These are phyloP conservation scores for Xylariales sp. DNA, from an alignment of 2,329 filamentous ascomycete genomes.

Conservation along the genomic window DNA sequence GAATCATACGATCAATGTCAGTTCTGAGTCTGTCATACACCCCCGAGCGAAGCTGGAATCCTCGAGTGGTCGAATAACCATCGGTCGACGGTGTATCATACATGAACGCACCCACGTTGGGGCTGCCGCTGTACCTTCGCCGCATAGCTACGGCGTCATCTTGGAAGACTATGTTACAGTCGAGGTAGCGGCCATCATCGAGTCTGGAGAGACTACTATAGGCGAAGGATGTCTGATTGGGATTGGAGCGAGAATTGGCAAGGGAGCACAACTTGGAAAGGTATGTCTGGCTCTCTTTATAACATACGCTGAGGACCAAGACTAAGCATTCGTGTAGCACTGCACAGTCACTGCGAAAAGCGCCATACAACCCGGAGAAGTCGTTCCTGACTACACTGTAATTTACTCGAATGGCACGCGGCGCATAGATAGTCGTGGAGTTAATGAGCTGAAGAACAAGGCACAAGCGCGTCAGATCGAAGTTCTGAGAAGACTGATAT, in stretches of 20 bases:
- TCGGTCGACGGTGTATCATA: slow-evolving; percentile 78
- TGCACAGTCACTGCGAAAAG: slow-evolving; percentile 66
- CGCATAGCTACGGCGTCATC: slow-evolving; percentile 42
- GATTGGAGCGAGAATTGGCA: slow-evolving; percentile 55
- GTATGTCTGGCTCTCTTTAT: slow-evolving; percentile 32
- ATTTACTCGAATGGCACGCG: slow-evolving; percentile 61
- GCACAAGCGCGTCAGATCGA: slow-evolving; percentile 65
- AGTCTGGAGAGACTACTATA: slow-evolving; percentile 57
- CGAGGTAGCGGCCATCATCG: slow-evolving; percentile 56
- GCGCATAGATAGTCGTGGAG: slow-evolving; percentile 54
- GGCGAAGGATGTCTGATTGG: slow-evolving; percentile 58
- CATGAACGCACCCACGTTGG: slow-evolving; percentile 63
- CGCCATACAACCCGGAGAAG: slow-evolving; percentile 51
- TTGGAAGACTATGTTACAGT: slow-evolving; percentile 59
- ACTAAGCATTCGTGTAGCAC: slow-evolving; percentile 39
- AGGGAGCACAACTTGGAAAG: slow-evolving; percentile 58
- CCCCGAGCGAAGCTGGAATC: slow-evolving; percentile 78
- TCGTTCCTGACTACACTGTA: slow-evolving; percentile 63
- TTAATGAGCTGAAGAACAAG: slow-evolving; percentile 58
- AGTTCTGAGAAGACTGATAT: slow-evolving; percentile 61
- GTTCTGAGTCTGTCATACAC: slow-evolving; percentile 76
- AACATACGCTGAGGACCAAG: not conserved
- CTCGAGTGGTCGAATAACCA: slow-evolving; percentile 69
- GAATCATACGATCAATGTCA: slow-evolving; percentile 72
- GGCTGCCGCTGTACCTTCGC: slow-evolving; percentile 30